phyloP scores from a whole-genome alignment of 305 asterid species.

The Nicotiana rustica region DNA sequence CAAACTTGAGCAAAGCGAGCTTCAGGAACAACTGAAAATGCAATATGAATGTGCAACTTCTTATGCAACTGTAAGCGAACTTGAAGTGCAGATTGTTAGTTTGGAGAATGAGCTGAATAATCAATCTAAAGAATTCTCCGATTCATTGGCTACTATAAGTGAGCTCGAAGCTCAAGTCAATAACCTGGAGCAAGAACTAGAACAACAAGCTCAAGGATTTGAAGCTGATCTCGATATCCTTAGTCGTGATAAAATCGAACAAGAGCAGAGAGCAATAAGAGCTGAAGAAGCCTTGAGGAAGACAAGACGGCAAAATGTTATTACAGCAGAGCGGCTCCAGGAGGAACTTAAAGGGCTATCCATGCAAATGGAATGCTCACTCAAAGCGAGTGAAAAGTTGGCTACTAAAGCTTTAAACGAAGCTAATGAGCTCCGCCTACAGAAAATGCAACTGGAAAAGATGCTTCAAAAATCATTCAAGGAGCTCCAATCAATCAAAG shows the following conservation, averaged over 20 bases:
- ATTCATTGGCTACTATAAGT: slow-evolving; percentile 45
- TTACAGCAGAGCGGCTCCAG: slow-evolving; percentile 83
- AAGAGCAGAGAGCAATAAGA: slow-evolving; percentile 85
- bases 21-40: slow-evolving; percentile 89
- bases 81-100: slow-evolving; percentile 26
- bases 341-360: slow-evolving; percentile 83
- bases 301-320: slow-evolving; percentile 70
- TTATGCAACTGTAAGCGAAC: slow-evolving; percentile 47
- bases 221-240: slow-evolving; percentile 83
- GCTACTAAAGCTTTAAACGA: slow-evolving; percentile 83
- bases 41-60: slow-evolving; percentile 84
- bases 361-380: slow-evolving; percentile 74
- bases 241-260: slow-evolving; percentile 72
- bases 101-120: slow-evolving; percentile 32
- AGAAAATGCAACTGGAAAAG: slow-evolving; percentile 65
- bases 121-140: slow-evolving; percentile 41
- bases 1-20: slow-evolving; percentile 83
- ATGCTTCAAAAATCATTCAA: slow-evolving; percentile 59
- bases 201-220: slow-evolving; percentile 70
- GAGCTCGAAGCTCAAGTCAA: slow-evolving; percentile 68
- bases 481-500: slow-evolving; percentile 51
- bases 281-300: slow-evolving; percentile 92
- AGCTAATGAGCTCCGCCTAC: slow-evolving; percentile 74
- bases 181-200: slow-evolving; percentile 80
- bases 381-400: slow-evolving; percentile 79